These are phyloP conservation scores for Sugiyamaella novakii DNA, from an alignment of 1,139 yeast species.

Conservation along the genomic window DNA sequence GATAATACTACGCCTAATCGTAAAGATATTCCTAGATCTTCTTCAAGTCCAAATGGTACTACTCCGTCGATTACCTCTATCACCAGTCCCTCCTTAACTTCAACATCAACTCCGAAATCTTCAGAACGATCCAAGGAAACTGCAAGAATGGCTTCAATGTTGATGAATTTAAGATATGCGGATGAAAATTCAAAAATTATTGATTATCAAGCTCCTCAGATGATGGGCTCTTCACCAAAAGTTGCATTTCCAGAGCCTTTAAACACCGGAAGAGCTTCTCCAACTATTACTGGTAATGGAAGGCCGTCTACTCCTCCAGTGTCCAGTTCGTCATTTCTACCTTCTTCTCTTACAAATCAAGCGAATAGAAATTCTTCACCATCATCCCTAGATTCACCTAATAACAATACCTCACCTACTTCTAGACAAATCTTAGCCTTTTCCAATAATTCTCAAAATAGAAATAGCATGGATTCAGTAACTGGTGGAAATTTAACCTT, in stretches of 20 bases:
- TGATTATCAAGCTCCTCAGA: constrained; percentile 11
- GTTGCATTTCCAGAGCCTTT: too few relatives aligned
- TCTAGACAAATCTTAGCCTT: neutral
- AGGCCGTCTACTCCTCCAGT: too few relatives aligned
- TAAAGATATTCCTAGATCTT: neutral
- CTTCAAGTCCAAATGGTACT: neutral
- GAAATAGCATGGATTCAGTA: constrained; percentile 5
- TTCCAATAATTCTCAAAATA: neutral
- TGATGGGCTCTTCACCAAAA: too few relatives aligned
- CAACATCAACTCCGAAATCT: neutral
- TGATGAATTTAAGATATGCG: constrained; percentile 32
- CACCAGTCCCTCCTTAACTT: neutral
- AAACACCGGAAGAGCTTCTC: too few relatives aligned
- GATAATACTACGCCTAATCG: neutral
- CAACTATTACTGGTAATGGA: neutral
- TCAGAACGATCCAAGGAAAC: constrained; percentile 29
- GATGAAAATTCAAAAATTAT: constrained; percentile 21
- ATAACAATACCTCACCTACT: too few relatives aligned
- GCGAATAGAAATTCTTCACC: too few relatives aligned
- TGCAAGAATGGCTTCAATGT: constrained; percentile 30
- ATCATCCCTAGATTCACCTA: neutral
- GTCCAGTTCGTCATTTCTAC: too few relatives aligned
- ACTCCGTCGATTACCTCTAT: constrained; percentile 1
- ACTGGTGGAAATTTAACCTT: neutral
- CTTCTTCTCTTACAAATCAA: too few relatives aligned